Evolutionary conservation across 2,329 filamentous ascomycete species (phyloP).

Genomic region (Trichoderma sp.): DNA sequence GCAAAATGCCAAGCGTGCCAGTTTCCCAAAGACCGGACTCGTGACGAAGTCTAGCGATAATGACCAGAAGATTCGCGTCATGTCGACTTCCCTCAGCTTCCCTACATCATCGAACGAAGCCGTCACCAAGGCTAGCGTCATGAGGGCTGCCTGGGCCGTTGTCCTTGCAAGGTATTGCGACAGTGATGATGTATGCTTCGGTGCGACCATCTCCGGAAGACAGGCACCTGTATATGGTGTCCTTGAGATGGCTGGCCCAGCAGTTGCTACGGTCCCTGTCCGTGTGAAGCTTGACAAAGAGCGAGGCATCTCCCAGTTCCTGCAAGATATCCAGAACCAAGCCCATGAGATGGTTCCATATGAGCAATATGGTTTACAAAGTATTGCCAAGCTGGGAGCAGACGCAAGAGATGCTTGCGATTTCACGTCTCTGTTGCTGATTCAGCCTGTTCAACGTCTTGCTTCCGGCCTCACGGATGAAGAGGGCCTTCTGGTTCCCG

Average conservation of each 20-base stretch:
- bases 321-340: slow-evolving; percentile 28
- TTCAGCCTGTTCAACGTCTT: slow-evolving; percentile 31
- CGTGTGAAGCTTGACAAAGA: slow-evolving; percentile 29
- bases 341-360: slow-evolving; percentile 24
- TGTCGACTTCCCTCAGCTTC: slow-evolving; percentile 8
- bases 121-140: slow-evolving; percentile 31
- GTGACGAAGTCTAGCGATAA: not conserved
- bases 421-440: slow-evolving; percentile 37
- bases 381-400: slow-evolving; percentile 29
- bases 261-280: slow-evolving; percentile 39
- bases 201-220: slow-evolving; percentile 37
- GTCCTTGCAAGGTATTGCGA: slow-evolving; percentile 32
- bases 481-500: not conserved
- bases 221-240: slow-evolving; percentile 36
- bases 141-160: slow-evolving; percentile 36
- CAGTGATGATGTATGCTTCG: slow-evolving; percentile 35
- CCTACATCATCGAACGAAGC: not conserved
- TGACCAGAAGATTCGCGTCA: not conserved
- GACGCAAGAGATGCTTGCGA: slow-evolving; percentile 32
- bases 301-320: slow-evolving; percentile 28
- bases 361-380: slow-evolving; percentile 34
- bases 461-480: not conserved
- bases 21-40: slow-evolving; percentile 18
- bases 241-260: slow-evolving; percentile 36
- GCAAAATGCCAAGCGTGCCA: slow-evolving; percentile 14